Evolutionary conservation across 768 basidiomycete species (phyloP).

Genomic region (Mycena kentingensis): DNA sequence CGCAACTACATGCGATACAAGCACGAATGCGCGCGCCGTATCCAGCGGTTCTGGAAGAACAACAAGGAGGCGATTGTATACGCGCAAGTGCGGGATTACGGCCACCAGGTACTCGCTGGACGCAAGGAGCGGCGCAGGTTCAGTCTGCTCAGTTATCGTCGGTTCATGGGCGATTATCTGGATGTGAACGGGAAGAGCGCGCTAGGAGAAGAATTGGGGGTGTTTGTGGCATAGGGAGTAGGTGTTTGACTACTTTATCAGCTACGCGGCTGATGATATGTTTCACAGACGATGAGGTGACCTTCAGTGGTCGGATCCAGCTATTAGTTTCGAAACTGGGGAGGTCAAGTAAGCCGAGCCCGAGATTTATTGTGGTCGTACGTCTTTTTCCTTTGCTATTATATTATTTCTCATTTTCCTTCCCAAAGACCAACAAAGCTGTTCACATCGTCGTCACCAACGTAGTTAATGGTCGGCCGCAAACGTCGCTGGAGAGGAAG

Average conservation of each 20-base stretch:
- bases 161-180: constrained; percentile 96
- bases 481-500: constrained; percentile 77
- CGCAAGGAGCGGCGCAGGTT: constrained; percentile 93
- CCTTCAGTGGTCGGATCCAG: constrained; percentile 83
- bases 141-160: constrained; percentile 89
- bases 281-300: constrained; percentile 65
- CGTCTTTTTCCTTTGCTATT: constrained; percentile 31
- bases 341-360: constrained; percentile 89
- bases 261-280: not conserved
- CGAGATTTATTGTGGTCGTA: constrained; percentile 88
- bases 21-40: constrained; percentile 91
- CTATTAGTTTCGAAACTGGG: constrained; percentile 81
- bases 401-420: not conserved
- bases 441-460: constrained; percentile 72
- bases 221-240: constrained; percentile 75
- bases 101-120: constrained; percentile 87
- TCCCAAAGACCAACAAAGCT: constrained; percentile 82
- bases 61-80: constrained; percentile 94
- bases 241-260: constrained; percentile 28
- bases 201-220: constrained; percentile 74
- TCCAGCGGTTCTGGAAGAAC: constrained; percentile 98
- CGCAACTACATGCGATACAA: constrained; percentile 95
- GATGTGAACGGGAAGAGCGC: constrained; percentile 82
- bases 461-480: constrained; percentile 59
- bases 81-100: constrained; percentile 89